These are phyloP conservation scores for Sclerotinia glacialis DNA, from an alignment of 2,329 filamentous ascomycete species.

Conservation along the genomic window DNA sequence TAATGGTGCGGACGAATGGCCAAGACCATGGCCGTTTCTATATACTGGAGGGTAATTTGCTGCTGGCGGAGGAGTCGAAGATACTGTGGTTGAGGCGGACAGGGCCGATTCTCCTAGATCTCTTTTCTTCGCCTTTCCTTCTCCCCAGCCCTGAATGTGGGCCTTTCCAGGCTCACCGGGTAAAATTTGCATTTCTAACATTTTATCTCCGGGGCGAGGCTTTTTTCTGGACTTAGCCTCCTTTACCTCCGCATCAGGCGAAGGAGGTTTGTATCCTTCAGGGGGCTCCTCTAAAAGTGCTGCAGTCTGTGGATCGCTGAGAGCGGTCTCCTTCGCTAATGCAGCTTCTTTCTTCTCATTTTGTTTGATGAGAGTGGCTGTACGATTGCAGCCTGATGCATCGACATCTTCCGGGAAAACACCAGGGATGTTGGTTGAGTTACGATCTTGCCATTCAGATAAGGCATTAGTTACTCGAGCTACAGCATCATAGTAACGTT, in stretches of 20 bases:
- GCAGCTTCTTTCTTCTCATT: conserved; percentile 4
- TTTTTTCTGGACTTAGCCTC: conserved; percentile 32
- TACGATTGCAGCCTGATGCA: conserved; percentile 69
- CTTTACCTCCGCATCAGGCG: conserved; percentile 25
- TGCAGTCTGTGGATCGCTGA: conserved; percentile 17
- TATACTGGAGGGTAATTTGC: neutral
- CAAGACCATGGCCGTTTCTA: neutral
- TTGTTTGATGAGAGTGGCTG: conserved; percentile 19
- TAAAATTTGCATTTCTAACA: conserved; percentile 36
- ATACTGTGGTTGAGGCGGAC: neutral
- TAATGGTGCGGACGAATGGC: neutral
- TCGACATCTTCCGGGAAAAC: conserved; percentile 79
- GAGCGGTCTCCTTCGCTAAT: conserved; percentile 21
- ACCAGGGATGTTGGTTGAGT: conserved; percentile 64
- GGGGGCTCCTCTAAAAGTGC: conserved; percentile 26
- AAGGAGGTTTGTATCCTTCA: conserved; percentile 37
- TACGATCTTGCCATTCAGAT: conserved; percentile 67
- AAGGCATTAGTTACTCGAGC: conserved; percentile 81
- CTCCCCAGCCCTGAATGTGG: conserved; percentile 32
- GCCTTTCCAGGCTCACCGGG: conserved; percentile 34
- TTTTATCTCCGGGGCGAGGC: conserved; percentile 17
- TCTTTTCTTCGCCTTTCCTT: conserved; percentile 29
- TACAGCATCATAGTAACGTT: conserved; percentile 87
- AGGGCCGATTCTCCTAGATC: conserved; percentile 16
- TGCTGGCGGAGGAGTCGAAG: conserved; percentile 6